Evolutionary conservation across 345 rosid species (phyloP).

Genomic region (Turritis glabra): DNA sequence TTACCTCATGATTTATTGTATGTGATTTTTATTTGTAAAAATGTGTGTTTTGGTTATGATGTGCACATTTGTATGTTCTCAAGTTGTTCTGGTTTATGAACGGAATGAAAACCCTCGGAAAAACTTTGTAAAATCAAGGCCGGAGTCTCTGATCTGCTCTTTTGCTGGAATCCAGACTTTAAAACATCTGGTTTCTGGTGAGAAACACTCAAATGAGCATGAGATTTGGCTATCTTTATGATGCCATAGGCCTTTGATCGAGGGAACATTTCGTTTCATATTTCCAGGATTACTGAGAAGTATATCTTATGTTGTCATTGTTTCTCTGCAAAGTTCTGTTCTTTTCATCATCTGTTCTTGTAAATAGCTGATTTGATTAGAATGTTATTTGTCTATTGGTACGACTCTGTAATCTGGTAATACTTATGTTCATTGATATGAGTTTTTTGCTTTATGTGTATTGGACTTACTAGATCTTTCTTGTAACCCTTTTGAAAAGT

Average conservation of each 20-base stretch:
- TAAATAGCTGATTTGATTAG: too few relatives aligned
- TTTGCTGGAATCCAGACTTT: neutral
- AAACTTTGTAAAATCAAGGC: constrained; percentile 21
- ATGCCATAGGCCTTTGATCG: constrained; percentile 40
- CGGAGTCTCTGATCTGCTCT: constrained; percentile 34
- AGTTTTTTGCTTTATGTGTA: neutral
- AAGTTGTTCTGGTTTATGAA: constrained; percentile 3
- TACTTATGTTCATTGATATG: neutral
- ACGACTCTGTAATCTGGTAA: neutral
- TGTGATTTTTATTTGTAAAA: neutral
- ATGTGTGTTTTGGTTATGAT: neutral
- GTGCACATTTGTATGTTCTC: neutral
- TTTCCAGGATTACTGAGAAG: neutral
- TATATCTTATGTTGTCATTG: too few relatives aligned
- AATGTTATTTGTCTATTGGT: neutral
- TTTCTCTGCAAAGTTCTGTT: too few relatives aligned
- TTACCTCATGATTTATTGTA: neutral
- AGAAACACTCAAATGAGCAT: constrained; percentile 32
- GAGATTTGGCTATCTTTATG: constrained; percentile 33
- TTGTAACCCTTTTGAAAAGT: neutral
- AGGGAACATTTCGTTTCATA: constrained; percentile 35
- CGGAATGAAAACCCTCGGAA: constrained; percentile 32
- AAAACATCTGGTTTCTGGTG: constrained; percentile 11
- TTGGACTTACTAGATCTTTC: too few relatives aligned
- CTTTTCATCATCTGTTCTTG: too few relatives aligned